Evolutionary conservation across 495 filamentous ascomycete genomes (phyloP).

Genomic region (Penicillium herquei): DNA sequence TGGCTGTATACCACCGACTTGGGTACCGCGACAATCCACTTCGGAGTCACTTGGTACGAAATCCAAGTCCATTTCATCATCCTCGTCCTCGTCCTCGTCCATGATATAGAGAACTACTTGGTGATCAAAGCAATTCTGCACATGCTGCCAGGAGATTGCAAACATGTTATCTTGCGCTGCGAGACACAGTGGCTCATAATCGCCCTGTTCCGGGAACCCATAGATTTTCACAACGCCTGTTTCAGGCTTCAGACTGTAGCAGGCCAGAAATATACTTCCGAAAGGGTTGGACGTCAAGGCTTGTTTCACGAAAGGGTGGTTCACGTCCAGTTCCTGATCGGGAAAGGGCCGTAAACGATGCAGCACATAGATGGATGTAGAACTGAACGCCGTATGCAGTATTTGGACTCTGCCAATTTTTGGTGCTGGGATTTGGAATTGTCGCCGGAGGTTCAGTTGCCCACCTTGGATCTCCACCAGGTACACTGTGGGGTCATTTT

Average conservation of each 20-base stretch:
- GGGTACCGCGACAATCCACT: too few species aligned
- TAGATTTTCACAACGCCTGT: conserved; percentile 17
- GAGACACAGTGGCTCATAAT: conserved; percentile 34
- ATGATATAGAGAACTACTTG: conserved; percentile 33
- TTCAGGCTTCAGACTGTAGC: conserved; percentile 17
- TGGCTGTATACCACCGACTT: too few species aligned
- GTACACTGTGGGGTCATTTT: conserved; percentile 27
- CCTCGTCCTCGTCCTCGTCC: background rate
- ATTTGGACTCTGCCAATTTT: conserved; percentile 29
- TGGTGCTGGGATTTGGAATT: conserved; percentile 21
- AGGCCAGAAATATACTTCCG: conserved; percentile 29
- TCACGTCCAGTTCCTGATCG: conserved; percentile 21
- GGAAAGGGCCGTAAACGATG: conserved; percentile 30
- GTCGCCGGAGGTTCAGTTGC: conserved; percentile 6
- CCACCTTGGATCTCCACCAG: conserved; percentile 24
- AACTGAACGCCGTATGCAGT: conserved; percentile 31
- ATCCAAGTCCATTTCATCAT: conserved; percentile 3
- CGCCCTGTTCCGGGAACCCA: conserved; percentile 28
- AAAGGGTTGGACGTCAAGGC: conserved; percentile 23
- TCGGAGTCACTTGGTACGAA: background rate
- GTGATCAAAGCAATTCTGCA: conserved; percentile 15
- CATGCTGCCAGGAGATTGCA: conserved; percentile 45
- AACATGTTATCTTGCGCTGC: conserved; percentile 26
- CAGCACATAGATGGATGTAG: conserved; percentile 28
- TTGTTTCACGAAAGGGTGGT: conserved; percentile 39